Evolutionary conservation across 768 basidiomycete species (phyloP).

Genomic region (Naganishia friedmannii): DNA sequence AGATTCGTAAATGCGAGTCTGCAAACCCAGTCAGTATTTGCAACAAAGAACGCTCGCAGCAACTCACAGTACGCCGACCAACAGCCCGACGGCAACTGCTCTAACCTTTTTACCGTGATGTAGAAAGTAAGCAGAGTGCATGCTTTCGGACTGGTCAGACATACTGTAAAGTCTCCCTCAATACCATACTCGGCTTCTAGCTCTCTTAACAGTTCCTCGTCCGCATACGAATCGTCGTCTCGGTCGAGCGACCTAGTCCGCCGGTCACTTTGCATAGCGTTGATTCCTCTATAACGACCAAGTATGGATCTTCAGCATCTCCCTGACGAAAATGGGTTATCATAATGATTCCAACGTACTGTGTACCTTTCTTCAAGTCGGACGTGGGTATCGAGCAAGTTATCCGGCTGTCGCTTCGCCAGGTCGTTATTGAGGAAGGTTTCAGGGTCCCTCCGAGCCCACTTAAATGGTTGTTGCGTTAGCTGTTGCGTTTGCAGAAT

Average conservation of each 20-base stretch:
- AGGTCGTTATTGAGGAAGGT: too few species aligned
- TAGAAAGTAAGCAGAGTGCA: not conserved
- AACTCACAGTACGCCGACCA: constrained; percentile 68
- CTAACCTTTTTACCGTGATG: constrained; percentile 39
- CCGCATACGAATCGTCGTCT: constrained; percentile 4
- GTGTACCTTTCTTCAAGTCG: too few species aligned
- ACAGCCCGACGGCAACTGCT: constrained; percentile 72
- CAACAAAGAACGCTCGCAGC: not conserved
- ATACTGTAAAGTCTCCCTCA: constrained; percentile 43
- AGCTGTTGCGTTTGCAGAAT: too few species aligned
- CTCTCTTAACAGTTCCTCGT: constrained; percentile 6
- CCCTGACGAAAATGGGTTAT: too few species aligned
- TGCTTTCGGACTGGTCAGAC: not conserved
- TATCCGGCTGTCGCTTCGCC: too few species aligned
- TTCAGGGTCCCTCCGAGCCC: too few species aligned
- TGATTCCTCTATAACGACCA: too few species aligned
- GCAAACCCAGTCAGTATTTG: not conserved
- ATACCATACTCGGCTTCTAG: constrained; percentile 26
- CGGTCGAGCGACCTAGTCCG: not conserved
- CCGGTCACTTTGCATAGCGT: not conserved
- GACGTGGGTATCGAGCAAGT: too few species aligned
- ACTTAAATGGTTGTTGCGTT: too few species aligned
- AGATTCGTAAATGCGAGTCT: constrained; percentile 68
- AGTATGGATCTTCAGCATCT: too few species aligned
- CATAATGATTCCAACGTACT: too few species aligned